Evolutionary conservation across 768 basidiomycete genomes (phyloP), one percentile per base, ranked within the genome.

Genomic region (Suillus cothurnatus): DNA sequence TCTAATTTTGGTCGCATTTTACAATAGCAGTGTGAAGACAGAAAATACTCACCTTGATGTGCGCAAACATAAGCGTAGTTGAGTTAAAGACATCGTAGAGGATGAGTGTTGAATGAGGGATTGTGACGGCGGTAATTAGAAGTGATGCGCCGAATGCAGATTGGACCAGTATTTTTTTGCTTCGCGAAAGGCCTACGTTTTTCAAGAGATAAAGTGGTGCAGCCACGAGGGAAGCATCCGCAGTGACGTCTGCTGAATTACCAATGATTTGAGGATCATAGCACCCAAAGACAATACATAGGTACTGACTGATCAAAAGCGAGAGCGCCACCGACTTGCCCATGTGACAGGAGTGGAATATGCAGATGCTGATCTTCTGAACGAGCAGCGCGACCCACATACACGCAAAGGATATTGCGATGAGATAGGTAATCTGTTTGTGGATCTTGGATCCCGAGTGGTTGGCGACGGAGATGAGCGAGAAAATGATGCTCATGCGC

Each of bases 321-420:
- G 68, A 63, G 19, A 76, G 1, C 28, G 57, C 73, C 0, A 69
- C 67, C 2, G 64, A 31, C 6, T 7, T 14, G 0, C 38, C 38
- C 12, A 69, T 8, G 3, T 2, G 0, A 47, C 75, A 75, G 0
- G 17, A 4, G 5, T 62, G 0, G 1, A 31, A 6, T 38, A 61
- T 0, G 32, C 73, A 73, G 6, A 72, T 45, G 3, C n/a, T 14
- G 21, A 71, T 58, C 17, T 39, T 69, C 60, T 75, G 75, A 15
- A 9, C 49, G 0, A 75, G n/a, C 62, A 67, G 12, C 0, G 61
- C 75, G 23, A 26, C 52, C 72, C 73, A 75, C 75, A 75, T 75
- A 61, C 66, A 8, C 15, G 65, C 0, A 32, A 76, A 75, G 2
- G 66, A 64, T 32, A 32, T 43, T 47, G 69, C 68, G n/a, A 69